Conservation (phyloP, 2,329 filamentous ascomycete species). For the Nigrospora osmanthi region DNA sequence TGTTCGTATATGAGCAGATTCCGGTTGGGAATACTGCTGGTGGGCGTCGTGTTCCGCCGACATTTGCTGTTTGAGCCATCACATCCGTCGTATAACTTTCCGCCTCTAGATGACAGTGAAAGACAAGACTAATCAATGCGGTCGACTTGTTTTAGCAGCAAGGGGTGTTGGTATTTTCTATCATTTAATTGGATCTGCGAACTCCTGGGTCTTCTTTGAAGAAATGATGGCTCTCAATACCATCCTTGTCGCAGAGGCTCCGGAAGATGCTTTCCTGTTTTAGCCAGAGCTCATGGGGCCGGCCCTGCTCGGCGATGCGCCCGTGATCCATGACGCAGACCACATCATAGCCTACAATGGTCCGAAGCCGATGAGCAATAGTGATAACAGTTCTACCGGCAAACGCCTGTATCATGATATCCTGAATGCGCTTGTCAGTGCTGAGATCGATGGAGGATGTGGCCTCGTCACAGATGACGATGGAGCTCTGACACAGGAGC, state of each 20-base stretch:
- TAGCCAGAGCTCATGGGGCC: not conserved
- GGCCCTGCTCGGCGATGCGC: not conserved
- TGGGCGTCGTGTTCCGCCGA: no score
- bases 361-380: not conserved
- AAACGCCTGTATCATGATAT: constrained; percentile 22
- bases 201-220: not conserved
- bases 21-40: no score
- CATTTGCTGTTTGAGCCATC: no score
- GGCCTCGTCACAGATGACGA: constrained; percentile 65
- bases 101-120: no score
- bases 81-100: no score
- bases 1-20: no score
- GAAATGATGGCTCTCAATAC: not conserved
- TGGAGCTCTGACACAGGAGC: constrained; percentile 61
- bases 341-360: not conserved
- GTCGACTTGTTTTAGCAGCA: no score
- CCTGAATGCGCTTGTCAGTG: constrained; percentile 49
- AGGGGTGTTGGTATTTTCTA: no score
- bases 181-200: no score
- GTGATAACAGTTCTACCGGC: not conserved
- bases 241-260: not conserved
- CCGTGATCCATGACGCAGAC: constrained; percentile 1
- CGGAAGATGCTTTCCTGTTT: not conserved
- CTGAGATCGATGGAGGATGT: constrained; percentile 61
- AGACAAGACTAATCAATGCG: not conserved